Percentiles rank a stretch among this genome's conserved stretches.
phyloP scores from a whole-genome alignment of 139 green algal genomes.

The Pleodorina starrii region DNA sequence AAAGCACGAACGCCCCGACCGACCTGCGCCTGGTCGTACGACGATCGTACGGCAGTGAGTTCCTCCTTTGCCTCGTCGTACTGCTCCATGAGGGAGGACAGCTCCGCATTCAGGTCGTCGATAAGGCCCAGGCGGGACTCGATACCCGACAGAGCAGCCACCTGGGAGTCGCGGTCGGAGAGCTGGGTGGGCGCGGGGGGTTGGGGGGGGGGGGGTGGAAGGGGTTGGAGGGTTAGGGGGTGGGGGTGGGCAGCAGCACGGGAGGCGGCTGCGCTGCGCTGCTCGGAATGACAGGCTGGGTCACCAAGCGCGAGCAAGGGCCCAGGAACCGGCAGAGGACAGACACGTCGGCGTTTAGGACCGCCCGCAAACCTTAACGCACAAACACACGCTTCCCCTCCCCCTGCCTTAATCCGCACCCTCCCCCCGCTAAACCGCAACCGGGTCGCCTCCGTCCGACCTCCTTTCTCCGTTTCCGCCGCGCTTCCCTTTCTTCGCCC shows the following conservation, averaged over 20 bases:
- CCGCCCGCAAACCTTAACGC: background rate
- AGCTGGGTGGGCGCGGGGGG: background rate
- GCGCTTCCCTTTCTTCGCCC: background rate
- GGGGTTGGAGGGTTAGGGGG: background rate
- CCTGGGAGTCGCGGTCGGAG: background rate
- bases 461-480: too few relatives aligned
- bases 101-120: constrained; percentile 39
- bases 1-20: too few relatives aligned
- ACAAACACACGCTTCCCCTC: too few relatives aligned
- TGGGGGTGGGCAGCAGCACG: too few relatives aligned
- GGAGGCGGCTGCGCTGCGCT: too few relatives aligned
- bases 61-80: constrained; percentile 7
- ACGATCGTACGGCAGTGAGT: background rate
- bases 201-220: background rate
- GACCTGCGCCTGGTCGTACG: constrained; percentile 21
- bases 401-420: too few relatives aligned
- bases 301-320: too few relatives aligned
- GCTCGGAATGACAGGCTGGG: too few relatives aligned
- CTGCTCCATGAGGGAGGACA: constrained; percentile 20
- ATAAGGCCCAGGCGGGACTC: constrained; percentile 32
- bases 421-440: too few relatives aligned
- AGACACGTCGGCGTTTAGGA: too few relatives aligned
- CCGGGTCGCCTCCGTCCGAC: too few relatives aligned
- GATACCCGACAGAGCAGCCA: background rate
- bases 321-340: too few relatives aligned